Conservation (phyloP, 2,329 filamentous ascomycete genomes). For the Beauveria medogensis region DNA sequence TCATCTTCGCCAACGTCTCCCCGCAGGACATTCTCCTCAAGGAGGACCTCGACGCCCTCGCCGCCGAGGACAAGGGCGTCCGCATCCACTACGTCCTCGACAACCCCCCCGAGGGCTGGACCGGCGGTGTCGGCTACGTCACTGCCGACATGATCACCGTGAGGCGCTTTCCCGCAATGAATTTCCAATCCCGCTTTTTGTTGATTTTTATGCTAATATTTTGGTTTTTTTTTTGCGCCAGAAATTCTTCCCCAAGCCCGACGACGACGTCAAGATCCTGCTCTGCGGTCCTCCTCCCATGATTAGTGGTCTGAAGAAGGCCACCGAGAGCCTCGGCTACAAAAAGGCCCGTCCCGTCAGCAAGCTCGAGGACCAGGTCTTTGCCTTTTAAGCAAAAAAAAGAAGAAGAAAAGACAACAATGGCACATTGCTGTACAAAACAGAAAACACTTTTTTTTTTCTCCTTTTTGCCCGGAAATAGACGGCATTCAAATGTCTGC, state of each 20-base stretch:
- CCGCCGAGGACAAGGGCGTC: slow-evolving; percentile 70
- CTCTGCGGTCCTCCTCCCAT: slow-evolving; percentile 95
- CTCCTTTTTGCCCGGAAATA: neutral
- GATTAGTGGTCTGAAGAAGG: slow-evolving; percentile 96
- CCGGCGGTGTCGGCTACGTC: slow-evolving; percentile 87
- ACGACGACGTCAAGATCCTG: slow-evolving; percentile 83
- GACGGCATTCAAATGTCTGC: neutral
- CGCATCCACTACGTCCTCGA: slow-evolving; percentile 92
- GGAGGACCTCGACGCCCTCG: slow-evolving; percentile 80
- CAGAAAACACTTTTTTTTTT: neutral
- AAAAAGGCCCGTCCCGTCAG: slow-evolving; percentile 89
- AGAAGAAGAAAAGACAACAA: neutral
- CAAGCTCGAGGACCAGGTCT: slow-evolving; percentile 97
- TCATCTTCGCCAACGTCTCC: slow-evolving; percentile 97
- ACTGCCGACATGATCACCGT: slow-evolving; percentile 93
- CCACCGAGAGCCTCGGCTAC: slow-evolving; percentile 80
- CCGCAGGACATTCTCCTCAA: slow-evolving; percentile 84
- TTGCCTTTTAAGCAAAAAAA: slow-evolving; percentile 59
- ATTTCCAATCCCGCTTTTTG: neutral
- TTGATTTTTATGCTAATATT: slow-evolving; percentile 14
- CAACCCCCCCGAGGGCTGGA: slow-evolving; percentile 88
- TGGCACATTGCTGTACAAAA: neutral
- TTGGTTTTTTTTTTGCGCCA: slow-evolving; percentile 22
- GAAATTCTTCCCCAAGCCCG: slow-evolving; percentile 75
- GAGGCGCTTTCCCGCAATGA: slow-evolving; percentile 20